Conservation (phyloP, 192 early-diverging fungal genomes). For the Powellomyces hirtus region DNA sequence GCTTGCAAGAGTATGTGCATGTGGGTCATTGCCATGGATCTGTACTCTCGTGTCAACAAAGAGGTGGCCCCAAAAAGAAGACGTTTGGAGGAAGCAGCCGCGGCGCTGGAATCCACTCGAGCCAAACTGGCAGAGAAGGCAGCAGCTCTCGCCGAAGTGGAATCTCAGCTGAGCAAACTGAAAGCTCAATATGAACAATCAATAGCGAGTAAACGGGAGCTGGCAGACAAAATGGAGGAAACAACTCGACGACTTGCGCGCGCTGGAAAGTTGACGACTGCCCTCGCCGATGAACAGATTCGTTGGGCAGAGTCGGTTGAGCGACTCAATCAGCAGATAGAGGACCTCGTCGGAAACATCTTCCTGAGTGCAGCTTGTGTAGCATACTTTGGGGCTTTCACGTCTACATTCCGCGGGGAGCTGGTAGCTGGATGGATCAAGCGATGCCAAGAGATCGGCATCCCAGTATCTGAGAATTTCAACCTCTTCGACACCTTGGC, state of each 20-base stretch:
- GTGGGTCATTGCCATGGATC: slow-evolving; percentile 64
- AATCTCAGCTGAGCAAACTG: slow-evolving; percentile 54
- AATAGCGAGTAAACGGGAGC: slow-evolving; percentile 47
- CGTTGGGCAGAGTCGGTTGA: slow-evolving; percentile 62
- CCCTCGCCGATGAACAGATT: slow-evolving; percentile 61
- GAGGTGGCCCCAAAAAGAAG: slow-evolving; percentile 55
- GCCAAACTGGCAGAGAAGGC: slow-evolving; percentile 58
- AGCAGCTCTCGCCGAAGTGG: slow-evolving; percentile 55
- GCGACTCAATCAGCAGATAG: slow-evolving; percentile 44
- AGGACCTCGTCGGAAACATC: slow-evolving; percentile 55
- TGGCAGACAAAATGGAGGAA: slow-evolving; percentile 64
- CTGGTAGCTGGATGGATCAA: slow-evolving; percentile 47
- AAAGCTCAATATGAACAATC: slow-evolving; percentile 57
- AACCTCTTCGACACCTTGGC: slow-evolving; percentile 48
- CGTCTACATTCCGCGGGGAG: slow-evolving; percentile 49
- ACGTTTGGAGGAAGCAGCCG: slow-evolving; percentile 57
- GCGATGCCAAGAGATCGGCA: slow-evolving; percentile 50
- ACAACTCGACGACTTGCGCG: slow-evolving; percentile 51
- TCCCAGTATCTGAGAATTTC: slow-evolving; percentile 57
- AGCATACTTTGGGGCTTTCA: slow-evolving; percentile 62
- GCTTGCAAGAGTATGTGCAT: slow-evolving; percentile 62
- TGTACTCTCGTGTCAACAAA: slow-evolving; percentile 58
- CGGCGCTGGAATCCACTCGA: slow-evolving; percentile 46
- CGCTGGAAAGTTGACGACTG: slow-evolving; percentile 56
- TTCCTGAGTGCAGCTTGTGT: slow-evolving; percentile 56